Evolutionary conservation across 2,329 filamentous ascomycete species (phyloP).

Genomic region (Exophiala aquamarina): DNA sequence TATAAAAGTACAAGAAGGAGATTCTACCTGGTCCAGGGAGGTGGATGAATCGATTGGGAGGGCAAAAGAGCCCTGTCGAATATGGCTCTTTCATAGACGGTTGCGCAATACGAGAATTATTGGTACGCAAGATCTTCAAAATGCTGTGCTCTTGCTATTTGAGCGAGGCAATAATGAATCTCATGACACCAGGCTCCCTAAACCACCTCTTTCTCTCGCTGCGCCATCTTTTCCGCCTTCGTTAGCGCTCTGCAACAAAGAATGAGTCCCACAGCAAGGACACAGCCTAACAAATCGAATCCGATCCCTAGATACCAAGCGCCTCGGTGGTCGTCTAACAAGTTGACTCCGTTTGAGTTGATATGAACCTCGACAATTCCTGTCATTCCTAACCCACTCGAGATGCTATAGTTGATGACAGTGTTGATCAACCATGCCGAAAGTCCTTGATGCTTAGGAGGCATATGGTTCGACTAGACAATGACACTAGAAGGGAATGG

Average conservation of each 20-base stretch:
- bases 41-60: too few species aligned
- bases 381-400: slow-evolving; percentile 43
- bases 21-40: too few species aligned
- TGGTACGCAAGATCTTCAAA: too few species aligned
- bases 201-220: slow-evolving; percentile 7
- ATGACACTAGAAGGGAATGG: slow-evolving; percentile 42
- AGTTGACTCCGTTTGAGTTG: slow-evolving; percentile 34
- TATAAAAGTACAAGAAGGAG: too few species aligned
- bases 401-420: slow-evolving; percentile 44
- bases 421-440: slow-evolving; percentile 40
- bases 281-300: slow-evolving; percentile 32
- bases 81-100: too few species aligned
- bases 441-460: slow-evolving; percentile 42
- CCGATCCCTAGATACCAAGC: slow-evolving; percentile 42
- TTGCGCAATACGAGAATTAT: too few species aligned
- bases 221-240: too few species aligned
- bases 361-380: slow-evolving; percentile 43
- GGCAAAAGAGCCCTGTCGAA: too few species aligned
- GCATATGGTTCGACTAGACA: slow-evolving; percentile 39
- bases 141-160: too few species aligned
- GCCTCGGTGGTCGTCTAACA: slow-evolving; percentile 38
- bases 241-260: too few species aligned
- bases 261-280: slow-evolving; percentile 11
- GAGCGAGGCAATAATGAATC: too few species aligned
- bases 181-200: too few species aligned